phyloP scores from a whole-genome alignment of 345 rosid species.

The Sapria himalayana region DNA sequence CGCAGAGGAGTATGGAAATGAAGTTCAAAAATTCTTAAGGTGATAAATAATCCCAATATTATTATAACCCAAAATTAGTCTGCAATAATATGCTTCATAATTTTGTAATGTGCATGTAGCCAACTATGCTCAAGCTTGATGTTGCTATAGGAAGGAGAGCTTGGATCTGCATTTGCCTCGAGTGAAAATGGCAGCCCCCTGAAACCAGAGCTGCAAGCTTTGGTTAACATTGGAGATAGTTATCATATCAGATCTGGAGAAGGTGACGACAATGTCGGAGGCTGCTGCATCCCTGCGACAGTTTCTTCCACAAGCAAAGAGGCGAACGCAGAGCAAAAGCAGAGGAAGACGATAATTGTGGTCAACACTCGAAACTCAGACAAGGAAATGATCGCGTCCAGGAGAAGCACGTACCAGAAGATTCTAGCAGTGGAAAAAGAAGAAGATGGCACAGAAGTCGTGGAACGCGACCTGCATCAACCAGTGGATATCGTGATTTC shows the following conservation, averaged over 20 bases:
- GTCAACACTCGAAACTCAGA: constrained; percentile 58
- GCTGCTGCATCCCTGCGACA: constrained; percentile 13
- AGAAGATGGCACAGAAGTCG: constrained; percentile 58
- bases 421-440: constrained; percentile 69
- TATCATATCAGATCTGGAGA: constrained; percentile 11
- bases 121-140: constrained; percentile 4
- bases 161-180: constrained; percentile 9
- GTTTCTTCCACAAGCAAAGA: constrained; percentile 12
- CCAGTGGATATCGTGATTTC: constrained; percentile 65
- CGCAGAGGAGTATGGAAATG: too few species aligned
- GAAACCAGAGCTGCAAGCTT: constrained; percentile 25
- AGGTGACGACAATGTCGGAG: constrained; percentile 18
- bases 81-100: not conserved
- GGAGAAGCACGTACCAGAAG: constrained; percentile 67
- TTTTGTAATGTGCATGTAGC: not conserved
- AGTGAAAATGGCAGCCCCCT: constrained; percentile 11
- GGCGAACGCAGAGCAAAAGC: constrained; percentile 17
- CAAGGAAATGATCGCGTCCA: constrained; percentile 67
- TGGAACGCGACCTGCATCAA: constrained; percentile 65
- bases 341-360: constrained; percentile 22
- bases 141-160: constrained; percentile 20
- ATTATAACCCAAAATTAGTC: too few species aligned
- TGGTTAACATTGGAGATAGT: constrained; percentile 19
- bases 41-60: too few species aligned
- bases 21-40: too few species aligned